A percentile compares a stretch with the other conserved stretches of the same genome.
Evolutionary conservation across 169 alveolate genomes (phyloP).

Genomic region (Plasmodium chabaudi): DNA sequence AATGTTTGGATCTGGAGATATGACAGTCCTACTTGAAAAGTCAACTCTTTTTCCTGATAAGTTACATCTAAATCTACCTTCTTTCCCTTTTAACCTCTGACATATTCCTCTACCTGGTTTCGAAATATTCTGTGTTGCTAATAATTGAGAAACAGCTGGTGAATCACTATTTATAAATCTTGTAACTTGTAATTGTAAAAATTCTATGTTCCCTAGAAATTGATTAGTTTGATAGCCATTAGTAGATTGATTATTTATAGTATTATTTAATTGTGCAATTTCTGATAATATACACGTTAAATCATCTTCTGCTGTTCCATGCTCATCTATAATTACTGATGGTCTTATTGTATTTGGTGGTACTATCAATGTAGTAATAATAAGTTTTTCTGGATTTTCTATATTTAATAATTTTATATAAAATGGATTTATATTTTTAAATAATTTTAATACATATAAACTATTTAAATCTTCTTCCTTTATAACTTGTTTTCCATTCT

Average conservation of each 20-base stretch:
- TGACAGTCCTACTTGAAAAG: constrained; percentile 99
- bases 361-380: constrained; percentile 93
- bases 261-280: constrained; percentile 89
- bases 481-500: constrained; percentile 83
- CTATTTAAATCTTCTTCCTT: constrained; percentile 94
- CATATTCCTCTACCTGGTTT: constrained; percentile 89
- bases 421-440: constrained; percentile 91
- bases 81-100: constrained; percentile 91
- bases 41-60: constrained; percentile 99
- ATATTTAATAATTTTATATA: constrained; percentile 94
- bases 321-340: constrained; percentile 93
- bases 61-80: constrained; percentile 99
- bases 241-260: constrained; percentile 87
- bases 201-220: constrained; percentile 91
- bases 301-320: constrained; percentile 96
- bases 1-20: constrained; percentile 99
- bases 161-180: constrained; percentile 94
- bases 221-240: constrained; percentile 90
- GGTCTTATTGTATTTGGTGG: constrained; percentile 99
- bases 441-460: constrained; percentile 89
- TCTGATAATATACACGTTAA: constrained; percentile 94
- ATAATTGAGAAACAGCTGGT: constrained; percentile 92
- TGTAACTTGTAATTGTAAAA: constrained; percentile 91
- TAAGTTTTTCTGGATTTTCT: constrained; percentile 93
- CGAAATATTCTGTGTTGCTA: constrained; percentile 85